These are phyloP conservation scores for Saccharomycopsis sp. DNA, from an alignment of 805 yeast species.

Conservation along the genomic window DNA sequence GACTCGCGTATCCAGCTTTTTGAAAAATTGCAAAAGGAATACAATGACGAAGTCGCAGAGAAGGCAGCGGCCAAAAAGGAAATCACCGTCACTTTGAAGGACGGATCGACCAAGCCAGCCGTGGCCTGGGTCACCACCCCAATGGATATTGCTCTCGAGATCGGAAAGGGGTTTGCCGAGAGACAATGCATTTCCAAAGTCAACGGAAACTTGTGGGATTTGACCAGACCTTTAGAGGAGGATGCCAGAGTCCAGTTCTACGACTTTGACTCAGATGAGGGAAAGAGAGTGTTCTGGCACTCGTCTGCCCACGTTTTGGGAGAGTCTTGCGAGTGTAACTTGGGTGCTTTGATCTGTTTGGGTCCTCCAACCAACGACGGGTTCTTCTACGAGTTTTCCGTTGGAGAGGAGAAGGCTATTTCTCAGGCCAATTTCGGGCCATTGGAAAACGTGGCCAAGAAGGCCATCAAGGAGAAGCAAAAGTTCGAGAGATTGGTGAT, in stretches of 20 bases:
- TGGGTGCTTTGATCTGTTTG: constrained; percentile 85
- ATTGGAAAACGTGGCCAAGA: constrained; percentile 80
- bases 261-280: constrained; percentile 91
- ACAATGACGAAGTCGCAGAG: constrained; percentile 64
- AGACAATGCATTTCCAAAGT: constrained; percentile 89
- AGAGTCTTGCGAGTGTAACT: constrained; percentile 95
- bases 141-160: constrained; percentile 70
- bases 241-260: constrained; percentile 66
- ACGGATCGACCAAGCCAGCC: constrained; percentile 75
- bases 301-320: constrained; percentile 97
- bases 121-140: constrained; percentile 89
- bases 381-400: constrained; percentile 92
- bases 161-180: constrained; percentile 83
- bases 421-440: constrained; percentile 76
- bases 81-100: constrained; percentile 77
- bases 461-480: constrained; percentile 91
- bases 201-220: constrained; percentile 88
- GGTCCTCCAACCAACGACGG: constrained; percentile 99
- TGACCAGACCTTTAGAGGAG: constrained; percentile 84
- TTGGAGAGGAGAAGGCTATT: constrained; percentile 66
- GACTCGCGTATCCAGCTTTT: constrained; percentile 73
- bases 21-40: constrained; percentile 70
- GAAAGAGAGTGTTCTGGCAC: constrained; percentile 96
- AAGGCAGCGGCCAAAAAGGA: constrained; percentile 49
- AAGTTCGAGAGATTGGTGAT: constrained; percentile 88